Conservation (phyloP, 2,329 filamentous ascomycete species). For the Graphilbum ipis-grandicollis region DNA sequence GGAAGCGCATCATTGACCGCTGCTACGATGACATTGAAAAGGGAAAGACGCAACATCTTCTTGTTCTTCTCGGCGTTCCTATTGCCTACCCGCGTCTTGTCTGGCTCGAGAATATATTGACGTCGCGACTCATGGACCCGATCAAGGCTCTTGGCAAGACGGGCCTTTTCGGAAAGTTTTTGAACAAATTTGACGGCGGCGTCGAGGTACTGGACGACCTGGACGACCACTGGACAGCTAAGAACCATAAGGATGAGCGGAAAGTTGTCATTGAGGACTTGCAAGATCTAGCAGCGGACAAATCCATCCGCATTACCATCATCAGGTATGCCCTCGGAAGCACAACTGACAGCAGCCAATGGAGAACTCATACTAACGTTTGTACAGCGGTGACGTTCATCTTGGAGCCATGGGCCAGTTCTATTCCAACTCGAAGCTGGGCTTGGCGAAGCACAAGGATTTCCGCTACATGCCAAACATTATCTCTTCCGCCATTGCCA, state of each 20-base stretch:
- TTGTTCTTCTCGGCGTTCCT: conserved; percentile 72
- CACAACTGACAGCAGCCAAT: too few relatives aligned
- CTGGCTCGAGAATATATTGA: conserved; percentile 58
- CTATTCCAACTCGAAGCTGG: conserved; percentile 73
- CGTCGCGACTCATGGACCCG: conserved; percentile 71
- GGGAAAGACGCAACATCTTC: conserved; percentile 74
- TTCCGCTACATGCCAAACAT: conserved; percentile 95
- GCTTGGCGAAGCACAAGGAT: conserved; percentile 71
- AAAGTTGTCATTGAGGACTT: conserved; percentile 77
- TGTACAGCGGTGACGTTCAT: conserved; percentile 69
- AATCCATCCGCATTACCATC: conserved; percentile 81
- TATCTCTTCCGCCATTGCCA: conserved; percentile 85
- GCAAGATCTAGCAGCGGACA: conserved; percentile 83
- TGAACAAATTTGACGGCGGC: conserved; percentile 82
- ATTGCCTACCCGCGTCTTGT: conserved; percentile 66
- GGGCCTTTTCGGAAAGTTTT: conserved; percentile 60
- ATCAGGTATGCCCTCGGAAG: conserved; percentile 40
- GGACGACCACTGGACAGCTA: conserved; percentile 95
- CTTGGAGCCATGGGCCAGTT: conserved; percentile 86
- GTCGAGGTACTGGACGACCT: conserved; percentile 84
- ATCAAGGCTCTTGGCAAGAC: conserved; percentile 75
- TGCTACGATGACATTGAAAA: conserved; percentile 67
- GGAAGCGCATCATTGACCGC: conserved; percentile 73
- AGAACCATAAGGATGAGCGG: conserved; percentile 81
- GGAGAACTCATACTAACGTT: neutral